Percentiles rank a stretch among this genome's conserved stretches.
Conservation (phyloP, 495 filamentous ascomycete genomes). For the Extremus antarcticus region DNA sequence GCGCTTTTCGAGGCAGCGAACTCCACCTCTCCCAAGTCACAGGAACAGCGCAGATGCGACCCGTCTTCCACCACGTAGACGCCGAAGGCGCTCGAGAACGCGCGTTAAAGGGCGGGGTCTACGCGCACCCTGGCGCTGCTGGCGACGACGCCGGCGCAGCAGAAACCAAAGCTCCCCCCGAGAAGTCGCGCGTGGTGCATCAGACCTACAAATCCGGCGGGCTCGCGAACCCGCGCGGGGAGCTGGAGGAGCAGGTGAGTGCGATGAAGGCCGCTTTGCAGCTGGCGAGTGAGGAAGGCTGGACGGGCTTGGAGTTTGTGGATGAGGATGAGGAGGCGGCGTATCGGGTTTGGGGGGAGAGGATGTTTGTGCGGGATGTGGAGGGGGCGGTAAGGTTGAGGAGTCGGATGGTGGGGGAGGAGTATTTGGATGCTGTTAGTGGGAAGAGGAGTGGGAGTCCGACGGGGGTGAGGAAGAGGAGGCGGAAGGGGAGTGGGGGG, state of each 20-base stretch:
- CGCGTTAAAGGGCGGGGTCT: slow-evolving; percentile 2
- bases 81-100: slow-evolving; percentile 45
- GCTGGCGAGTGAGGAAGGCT: slow-evolving; percentile 55
- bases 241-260: slow-evolving; percentile 43
- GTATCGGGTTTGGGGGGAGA: slow-evolving; percentile 49
- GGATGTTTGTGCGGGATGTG: slow-evolving; percentile 46
- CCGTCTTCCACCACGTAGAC: slow-evolving; percentile 67
- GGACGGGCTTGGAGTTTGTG: slow-evolving; percentile 52
- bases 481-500: slow-evolving; percentile 7
- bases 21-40: slow-evolving; percentile 58
- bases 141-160: slow-evolving; percentile 25
- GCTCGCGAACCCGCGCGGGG: slow-evolving; percentile 28
- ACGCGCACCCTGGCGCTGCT: slow-evolving; percentile 1
- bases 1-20: slow-evolving; percentile 54
- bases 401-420: slow-evolving; percentile 42
- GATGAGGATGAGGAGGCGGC: slow-evolving; percentile 57
- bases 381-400: slow-evolving; percentile 40
- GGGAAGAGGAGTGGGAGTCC: slow-evolving; percentile 46
- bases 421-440: slow-evolving; percentile 57
- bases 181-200: slow-evolving; percentile 53
- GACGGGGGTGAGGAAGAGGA: slow-evolving; percentile 26
- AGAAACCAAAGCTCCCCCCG: slow-evolving; percentile 27
- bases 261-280: slow-evolving; percentile 33
- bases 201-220: slow-evolving; percentile 46
- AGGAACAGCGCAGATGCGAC: slow-evolving; percentile 60